These are phyloP conservation scores for Erodium trifolium DNA, from an alignment of 441 rosid species.

Conservation along the genomic window DNA sequence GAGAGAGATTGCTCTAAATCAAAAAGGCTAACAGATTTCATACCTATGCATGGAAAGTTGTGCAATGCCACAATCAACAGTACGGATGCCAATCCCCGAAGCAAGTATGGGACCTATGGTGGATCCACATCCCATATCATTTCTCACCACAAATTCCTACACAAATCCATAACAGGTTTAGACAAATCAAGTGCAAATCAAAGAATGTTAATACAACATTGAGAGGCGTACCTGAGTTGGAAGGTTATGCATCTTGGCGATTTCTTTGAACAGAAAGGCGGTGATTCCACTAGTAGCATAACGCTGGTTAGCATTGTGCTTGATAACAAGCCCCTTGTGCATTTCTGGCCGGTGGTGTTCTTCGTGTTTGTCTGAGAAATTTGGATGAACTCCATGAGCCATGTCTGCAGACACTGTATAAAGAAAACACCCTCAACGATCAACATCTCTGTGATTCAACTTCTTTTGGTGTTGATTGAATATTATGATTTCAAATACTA, in stretches of 20 bases:
- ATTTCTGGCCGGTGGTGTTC: constrained; percentile 82
- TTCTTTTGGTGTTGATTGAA: no score
- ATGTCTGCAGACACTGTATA: constrained; percentile 81
- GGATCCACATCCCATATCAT: constrained; percentile 97
- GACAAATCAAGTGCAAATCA: no score
- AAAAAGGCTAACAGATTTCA: not conserved
- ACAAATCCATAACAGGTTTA: constrained; percentile 8
- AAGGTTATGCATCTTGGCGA: constrained; percentile 64
- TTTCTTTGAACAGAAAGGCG: constrained; percentile 86
- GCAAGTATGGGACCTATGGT: constrained; percentile 96
- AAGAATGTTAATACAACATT: not conserved
- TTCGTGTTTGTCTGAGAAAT: constrained; percentile 81
- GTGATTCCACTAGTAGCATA: constrained; percentile 91
- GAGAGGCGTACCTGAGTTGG: constrained; percentile 64
- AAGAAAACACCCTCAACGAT: constrained; percentile 16
- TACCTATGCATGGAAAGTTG: constrained; percentile 99
- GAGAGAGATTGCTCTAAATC: no score
- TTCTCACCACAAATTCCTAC: constrained; percentile 90
- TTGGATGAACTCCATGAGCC: constrained; percentile 96
- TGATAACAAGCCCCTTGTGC: constrained; percentile 86
- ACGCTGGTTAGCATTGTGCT: constrained; percentile 91
- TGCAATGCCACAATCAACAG: constrained; percentile 90
- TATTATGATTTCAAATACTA: no score
- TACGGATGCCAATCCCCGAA: constrained; percentile 82
- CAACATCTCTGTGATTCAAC: not conserved